Percentiles rank a stretch among this genome's conserved stretches.
phyloP scores from a whole-genome alignment of 202 grass and related monocot species.

The Setaria italica region DNA sequence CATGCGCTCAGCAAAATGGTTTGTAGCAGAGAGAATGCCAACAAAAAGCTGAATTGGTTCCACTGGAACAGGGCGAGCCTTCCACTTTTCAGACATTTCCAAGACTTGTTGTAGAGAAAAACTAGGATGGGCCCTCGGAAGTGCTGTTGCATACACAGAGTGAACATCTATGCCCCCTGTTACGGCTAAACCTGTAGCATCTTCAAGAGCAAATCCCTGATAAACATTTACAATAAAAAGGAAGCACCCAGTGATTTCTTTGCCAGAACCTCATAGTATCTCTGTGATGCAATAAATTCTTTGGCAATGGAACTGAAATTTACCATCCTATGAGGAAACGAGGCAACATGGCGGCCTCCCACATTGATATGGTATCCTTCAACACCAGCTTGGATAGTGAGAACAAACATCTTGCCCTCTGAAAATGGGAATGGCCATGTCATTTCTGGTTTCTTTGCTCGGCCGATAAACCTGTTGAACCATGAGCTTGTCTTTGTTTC shows the following conservation, averaged over 20 bases:
- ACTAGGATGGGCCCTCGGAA: constrained; percentile 75
- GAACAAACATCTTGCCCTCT: constrained; percentile 85
- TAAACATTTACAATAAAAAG: constrained; percentile 20
- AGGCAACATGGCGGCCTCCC: constrained; percentile 79
- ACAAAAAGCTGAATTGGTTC: constrained; percentile 73
- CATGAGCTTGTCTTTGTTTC: constrained; percentile 72
- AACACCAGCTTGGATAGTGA: constrained; percentile 78
- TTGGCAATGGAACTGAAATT: constrained; percentile 18
- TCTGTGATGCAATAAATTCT: neutral
- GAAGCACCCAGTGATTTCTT: neutral
- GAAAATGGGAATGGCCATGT: constrained; percentile 87
- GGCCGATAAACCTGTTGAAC: constrained; percentile 92
- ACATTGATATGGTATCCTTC: constrained; percentile 83
- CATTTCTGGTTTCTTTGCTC: constrained; percentile 94
- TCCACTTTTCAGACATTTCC: constrained; percentile 90
- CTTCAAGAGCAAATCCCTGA: constrained; percentile 88
- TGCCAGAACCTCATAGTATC: neutral
- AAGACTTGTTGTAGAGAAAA: constrained; percentile 79
- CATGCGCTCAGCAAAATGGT: constrained; percentile 97
- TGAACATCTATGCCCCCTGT: constrained; percentile 74
- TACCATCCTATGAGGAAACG: constrained; percentile 91
- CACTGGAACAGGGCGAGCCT: constrained; percentile 57
- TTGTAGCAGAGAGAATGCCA: constrained; percentile 85
- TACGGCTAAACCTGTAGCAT: constrained; percentile 77
- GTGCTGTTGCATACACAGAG: constrained; percentile 79